Conservation (phyloP, 257 asterid species). For the Gardenia jasminoides region DNA sequence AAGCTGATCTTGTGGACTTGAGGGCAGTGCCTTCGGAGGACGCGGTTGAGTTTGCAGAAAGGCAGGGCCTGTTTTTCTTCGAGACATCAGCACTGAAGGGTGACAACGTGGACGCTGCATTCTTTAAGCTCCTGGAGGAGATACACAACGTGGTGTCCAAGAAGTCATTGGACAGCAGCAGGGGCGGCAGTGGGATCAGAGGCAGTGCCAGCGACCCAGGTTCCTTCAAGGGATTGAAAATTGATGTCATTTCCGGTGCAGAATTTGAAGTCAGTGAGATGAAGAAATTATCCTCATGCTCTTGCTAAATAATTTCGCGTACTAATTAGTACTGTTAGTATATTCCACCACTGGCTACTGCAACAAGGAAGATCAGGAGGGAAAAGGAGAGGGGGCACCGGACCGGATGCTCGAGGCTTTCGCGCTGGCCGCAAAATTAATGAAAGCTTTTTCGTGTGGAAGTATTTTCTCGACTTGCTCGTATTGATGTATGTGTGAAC, state of each 20-base stretch:
- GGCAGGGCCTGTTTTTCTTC: slow-evolving; percentile 49
- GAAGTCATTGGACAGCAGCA: slow-evolving; percentile 43
- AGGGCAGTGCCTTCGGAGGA: slow-evolving; percentile 59
- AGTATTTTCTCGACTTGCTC: no score
- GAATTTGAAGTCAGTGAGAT: slow-evolving; percentile 74
- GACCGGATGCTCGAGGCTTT: no score
- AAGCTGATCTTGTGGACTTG: slow-evolving; percentile 53
- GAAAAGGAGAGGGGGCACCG: no score
- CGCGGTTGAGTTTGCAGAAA: slow-evolving; percentile 55
- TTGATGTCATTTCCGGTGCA: slow-evolving; percentile 36
- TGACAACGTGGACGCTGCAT: slow-evolving; percentile 58
- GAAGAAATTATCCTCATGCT: slow-evolving; percentile 64
- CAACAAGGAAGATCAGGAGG: no score
- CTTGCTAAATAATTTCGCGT: slow-evolving; percentile 40
- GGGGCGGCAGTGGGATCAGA: slow-evolving; percentile 14
- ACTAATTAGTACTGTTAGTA: no score
- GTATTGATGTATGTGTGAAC: no score
- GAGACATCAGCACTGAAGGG: slow-evolving; percentile 66
- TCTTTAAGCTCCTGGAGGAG: slow-evolving; percentile 50
- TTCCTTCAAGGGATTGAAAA: slow-evolving; percentile 45
- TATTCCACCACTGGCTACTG: no score
- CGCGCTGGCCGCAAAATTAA: no score
- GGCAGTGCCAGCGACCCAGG: slow-evolving; percentile 24
- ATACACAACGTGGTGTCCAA: slow-evolving; percentile 51
- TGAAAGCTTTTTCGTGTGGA: no score